Evolutionary conservation across 2,329 filamentous ascomycete species (phyloP), one percentile per base, ranked within the genome.

Genomic region (Sclerotinia sclerotiorum): DNA sequence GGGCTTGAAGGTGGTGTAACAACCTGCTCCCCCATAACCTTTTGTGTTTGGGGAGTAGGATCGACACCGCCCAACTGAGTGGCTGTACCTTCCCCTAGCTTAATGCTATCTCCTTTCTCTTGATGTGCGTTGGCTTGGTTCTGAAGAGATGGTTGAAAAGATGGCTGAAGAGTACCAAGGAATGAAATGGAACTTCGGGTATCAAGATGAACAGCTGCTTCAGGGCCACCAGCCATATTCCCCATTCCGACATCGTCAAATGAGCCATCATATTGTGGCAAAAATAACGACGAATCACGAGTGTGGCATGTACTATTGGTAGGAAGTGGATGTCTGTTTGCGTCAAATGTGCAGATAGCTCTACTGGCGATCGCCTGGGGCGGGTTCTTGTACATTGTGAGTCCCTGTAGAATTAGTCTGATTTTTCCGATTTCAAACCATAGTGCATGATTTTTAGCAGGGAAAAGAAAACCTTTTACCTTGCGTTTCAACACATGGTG

Each of bases 1-100:
- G 46, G 60, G 24, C 60, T 63, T 13, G 21, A 27, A 19, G 60
- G 46, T 24, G 32, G 60, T 15, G 46, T 63, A 8, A n/a, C 46
- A 27, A 63, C 13, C 39, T 63, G 60, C 7, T 63, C n/a, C 15
- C 10, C 1, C 17, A 10, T n/a, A 24, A 2, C 2, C 1, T 24
- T 49, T 8, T 35, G 58, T 8, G 21, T 15, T 49, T 21, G 44
- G 0, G 13, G 13, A 61, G 24, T 1, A 8, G 13, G 2, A 2
- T 27, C 44, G 2, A 15, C 7, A 48, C 5, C 27, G 19, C 21
- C 5, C 21, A 27, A 1, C 7, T 5, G 21, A n/a, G 17, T 13
- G 3, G 8, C n/a, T 8, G 2, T 27, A 42, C 42, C n/a, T 24
- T 39, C n/a, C 27, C 51, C n/a, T 42, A 0, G 13, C 21, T 62